These are phyloP conservation scores for Carex cristatella DNA, from an alignment of 176 grass and related monocot genomes.

Conservation along the genomic window DNA sequence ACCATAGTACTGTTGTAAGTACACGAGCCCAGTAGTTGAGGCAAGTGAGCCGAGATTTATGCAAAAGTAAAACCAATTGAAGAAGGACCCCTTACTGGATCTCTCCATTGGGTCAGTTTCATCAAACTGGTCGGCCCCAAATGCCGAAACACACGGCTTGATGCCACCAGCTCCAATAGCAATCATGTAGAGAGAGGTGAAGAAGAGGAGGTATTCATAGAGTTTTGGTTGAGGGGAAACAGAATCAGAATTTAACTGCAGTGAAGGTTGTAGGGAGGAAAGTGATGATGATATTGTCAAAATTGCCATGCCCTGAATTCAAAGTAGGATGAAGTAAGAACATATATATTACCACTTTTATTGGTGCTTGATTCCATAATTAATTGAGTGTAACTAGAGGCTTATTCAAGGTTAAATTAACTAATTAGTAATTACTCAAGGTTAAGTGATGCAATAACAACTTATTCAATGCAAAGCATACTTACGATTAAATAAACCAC, in stretches of 20 bases:
- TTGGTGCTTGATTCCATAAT: neutral
- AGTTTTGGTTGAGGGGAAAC: slow-evolving; percentile 46
- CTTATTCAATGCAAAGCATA: neutral
- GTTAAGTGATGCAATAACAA: neutral
- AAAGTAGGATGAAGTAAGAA: neutral
- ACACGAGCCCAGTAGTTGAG: slow-evolving; percentile 71
- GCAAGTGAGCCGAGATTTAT: slow-evolving; percentile 65
- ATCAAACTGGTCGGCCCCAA: slow-evolving; percentile 94
- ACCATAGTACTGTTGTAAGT: slow-evolving; percentile 75
- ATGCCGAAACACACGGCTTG: slow-evolving; percentile 86
- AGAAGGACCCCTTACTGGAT: slow-evolving; percentile 72
- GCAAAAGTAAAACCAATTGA: slow-evolving; percentile 97
- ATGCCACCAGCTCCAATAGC: slow-evolving; percentile 84
- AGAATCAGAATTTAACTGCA: slow-evolving; percentile 31
- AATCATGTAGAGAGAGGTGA: slow-evolving; percentile 75
- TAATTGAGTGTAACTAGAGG: neutral
- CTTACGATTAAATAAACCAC: slow-evolving; percentile 79
- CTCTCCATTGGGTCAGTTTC: slow-evolving; percentile 66
- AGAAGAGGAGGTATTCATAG: slow-evolving; percentile 57
- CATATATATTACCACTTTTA: neutral
- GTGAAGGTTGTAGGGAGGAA: slow-evolving; percentile 45
- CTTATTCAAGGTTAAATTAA: neutral
- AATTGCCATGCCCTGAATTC: slow-evolving; percentile 55
- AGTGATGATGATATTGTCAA: slow-evolving; percentile 68
- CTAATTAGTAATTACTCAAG: slow-evolving; percentile 1